Conservation (phyloP, 2,329 filamentous ascomycete genomes). For the Clonostachys solani region DNA sequence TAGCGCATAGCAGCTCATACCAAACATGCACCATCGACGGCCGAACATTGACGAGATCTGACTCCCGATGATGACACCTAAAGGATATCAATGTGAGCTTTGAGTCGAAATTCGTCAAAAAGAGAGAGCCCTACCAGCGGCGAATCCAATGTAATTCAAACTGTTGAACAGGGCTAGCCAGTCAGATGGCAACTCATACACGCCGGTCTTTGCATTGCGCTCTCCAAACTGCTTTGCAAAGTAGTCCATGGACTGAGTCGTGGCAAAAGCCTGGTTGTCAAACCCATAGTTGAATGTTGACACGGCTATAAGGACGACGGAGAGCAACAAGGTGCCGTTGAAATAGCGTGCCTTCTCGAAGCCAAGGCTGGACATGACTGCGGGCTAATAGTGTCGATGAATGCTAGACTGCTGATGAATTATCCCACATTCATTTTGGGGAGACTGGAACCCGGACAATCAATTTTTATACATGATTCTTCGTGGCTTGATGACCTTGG, state of each 20-base stretch:
- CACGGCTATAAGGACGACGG: constrained; percentile 17
- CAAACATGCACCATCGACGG: constrained; percentile 47
- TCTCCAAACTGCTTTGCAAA: constrained; percentile 20
- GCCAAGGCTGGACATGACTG: too few species aligned
- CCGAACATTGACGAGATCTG: constrained; percentile 43
- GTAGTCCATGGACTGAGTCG: constrained; percentile 22
- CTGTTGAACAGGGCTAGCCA: constrained; percentile 1
- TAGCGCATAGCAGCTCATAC: constrained; percentile 12
- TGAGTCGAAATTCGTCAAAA: neutral
- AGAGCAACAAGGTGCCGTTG: constrained; percentile 5
- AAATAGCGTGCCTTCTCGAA: constrained; percentile 1
- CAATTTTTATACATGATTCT: too few species aligned
- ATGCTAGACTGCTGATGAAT: too few species aligned
- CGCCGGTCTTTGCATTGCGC: neutral
- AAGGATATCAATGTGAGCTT: too few species aligned
- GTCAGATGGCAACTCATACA: neutral
- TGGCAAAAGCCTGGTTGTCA: constrained; percentile 22
- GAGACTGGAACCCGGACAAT: too few species aligned
- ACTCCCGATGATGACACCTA: neutral
- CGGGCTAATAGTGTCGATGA: too few species aligned
- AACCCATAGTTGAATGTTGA: constrained; percentile 27
- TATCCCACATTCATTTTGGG: too few species aligned
- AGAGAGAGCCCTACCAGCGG: neutral
- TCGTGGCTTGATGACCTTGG: too few species aligned
- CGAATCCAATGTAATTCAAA: constrained; percentile 1